A percentile compares a stretch with the other conserved stretches of the same genome.
Evolutionary conservation across 805 yeast genomes (phyloP).

Genomic region (Monosporozyma solicola): DNA sequence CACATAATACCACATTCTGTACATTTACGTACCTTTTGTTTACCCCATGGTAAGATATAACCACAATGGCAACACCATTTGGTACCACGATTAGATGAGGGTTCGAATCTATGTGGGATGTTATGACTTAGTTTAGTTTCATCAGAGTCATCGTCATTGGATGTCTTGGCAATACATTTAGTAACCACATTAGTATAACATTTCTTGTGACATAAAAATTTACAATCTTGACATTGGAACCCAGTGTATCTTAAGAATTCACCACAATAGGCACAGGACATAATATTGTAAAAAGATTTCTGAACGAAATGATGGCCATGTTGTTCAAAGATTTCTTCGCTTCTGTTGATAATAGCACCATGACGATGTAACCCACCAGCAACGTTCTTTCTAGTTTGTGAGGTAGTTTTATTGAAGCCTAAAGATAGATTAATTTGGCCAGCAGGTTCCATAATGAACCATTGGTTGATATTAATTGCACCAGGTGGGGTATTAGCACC

Average conservation of each 20-base stretch:
- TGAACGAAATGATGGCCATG: conserved; percentile 97
- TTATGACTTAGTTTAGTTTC: conserved; percentile 85
- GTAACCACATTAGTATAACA: conserved; percentile 76
- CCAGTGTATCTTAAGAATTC: conserved; percentile 87
- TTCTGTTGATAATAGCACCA: conserved; percentile 94
- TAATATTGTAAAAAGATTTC: conserved; percentile 88
- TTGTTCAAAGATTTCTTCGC: conserved; percentile 80
- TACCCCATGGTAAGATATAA: conserved; percentile 89
- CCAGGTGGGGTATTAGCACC: not conserved
- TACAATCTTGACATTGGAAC: conserved; percentile 78
- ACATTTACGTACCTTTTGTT: conserved; percentile 86
- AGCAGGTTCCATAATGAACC: conserved; percentile 90
- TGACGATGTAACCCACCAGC: conserved; percentile 81
- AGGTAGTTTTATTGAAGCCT: conserved; percentile 65
- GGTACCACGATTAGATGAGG: conserved; percentile 87
- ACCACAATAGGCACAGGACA: conserved; percentile 97
- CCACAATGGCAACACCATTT: conserved; percentile 99
- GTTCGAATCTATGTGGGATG: conserved; percentile 93
- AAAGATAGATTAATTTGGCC: conserved; percentile 78
- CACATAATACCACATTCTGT: conserved; percentile 91
- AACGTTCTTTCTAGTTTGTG: conserved; percentile 36
- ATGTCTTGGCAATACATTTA: conserved; percentile 71
- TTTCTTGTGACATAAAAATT: conserved; percentile 69
- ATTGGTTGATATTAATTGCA: conserved; percentile 50
- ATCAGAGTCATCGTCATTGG: conserved; percentile 59